Evolutionary conservation across 2,329 filamentous ascomycete genomes (phyloP), one percentile per base, ranked within the genome.

Genomic region (Pseudocercospora eumusae): DNA sequence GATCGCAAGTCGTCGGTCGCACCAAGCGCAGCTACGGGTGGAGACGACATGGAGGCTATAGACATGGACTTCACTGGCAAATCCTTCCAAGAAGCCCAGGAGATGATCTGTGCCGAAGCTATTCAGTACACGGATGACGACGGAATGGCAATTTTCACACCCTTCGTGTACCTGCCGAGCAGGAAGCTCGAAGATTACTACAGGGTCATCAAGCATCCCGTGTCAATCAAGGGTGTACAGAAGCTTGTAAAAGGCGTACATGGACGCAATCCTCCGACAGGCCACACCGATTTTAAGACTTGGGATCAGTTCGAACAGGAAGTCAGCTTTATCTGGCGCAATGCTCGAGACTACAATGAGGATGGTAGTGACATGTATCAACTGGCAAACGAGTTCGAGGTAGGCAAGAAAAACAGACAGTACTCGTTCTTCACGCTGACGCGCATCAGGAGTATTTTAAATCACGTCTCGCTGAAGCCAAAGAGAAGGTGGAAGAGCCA

Each of bases 331-430:
- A 87, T 97, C 47, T 97, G 93, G 93, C 84, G 83, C 54, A 97
- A 97, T 75, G 92, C 92, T 0, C 89, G 87, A 71, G 88, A 88
- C 62, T 97, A 93, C 80, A 97, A 97, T 68, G 91, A 96, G 75
- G 92, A 96, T 72, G 90, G 89, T 3, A 96, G 93, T 71, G 89
- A 92, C 15, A 93, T 96, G 56, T 91, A 88, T 66, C 81, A 85
- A 21, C 81, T 95, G 64, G 91, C 92, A 0, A 85, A 87, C 54
- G 87, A 95, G 63, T 84, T 97, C 6, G 88, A 96, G 85, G 91
- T 91, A 79, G 57, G 76, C 69, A 49, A 47, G n/a, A n/a, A 18
- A 7, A 36, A 21, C n/a, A n/a, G 20, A 49, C 49, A 20, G 11
- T 31, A 10, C 21, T 23, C 45, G 25, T 28, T 1, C 2, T 5